phyloP scores from a whole-genome alignment of 2,329 filamentous ascomycete species.

The Pezizomycotina sp. region DNA sequence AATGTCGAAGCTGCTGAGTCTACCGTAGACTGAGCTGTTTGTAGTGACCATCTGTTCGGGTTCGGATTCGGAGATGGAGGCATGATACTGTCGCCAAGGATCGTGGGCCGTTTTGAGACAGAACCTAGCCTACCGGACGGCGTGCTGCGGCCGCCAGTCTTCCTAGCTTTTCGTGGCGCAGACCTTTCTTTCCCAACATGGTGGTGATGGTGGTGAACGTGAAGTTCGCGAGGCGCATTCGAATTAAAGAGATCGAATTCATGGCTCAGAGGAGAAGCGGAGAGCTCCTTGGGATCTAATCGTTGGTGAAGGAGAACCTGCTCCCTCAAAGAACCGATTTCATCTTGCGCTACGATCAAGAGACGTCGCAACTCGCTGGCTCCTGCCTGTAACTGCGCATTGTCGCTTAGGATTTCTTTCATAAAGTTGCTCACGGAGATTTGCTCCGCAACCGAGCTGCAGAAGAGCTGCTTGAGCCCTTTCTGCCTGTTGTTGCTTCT shows the following conservation, averaged over 20 bases:
- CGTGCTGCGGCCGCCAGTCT: conserved; percentile 47
- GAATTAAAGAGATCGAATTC: conserved; percentile 16
- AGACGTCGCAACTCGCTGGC: conserved; percentile 84
- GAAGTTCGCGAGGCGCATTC: conserved; percentile 52
- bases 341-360: conserved; percentile 79
- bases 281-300: conserved; percentile 38
- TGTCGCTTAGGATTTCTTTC: conserved; percentile 85
- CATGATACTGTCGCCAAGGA: no score
- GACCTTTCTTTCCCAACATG: conserved; percentile 40
- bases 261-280: conserved; percentile 24
- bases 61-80: no score
- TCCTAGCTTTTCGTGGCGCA: conserved; percentile 30
- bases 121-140: conserved; percentile 31
- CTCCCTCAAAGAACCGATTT: conserved; percentile 73
- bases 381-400: conserved; percentile 79
- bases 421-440: conserved; percentile 78
- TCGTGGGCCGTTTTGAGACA: conserved; percentile 25
- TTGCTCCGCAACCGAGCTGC: conserved; percentile 43
- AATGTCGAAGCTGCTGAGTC: conserved; percentile 46
- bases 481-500: conserved; percentile 66
- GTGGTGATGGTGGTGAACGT: conserved; percentile 92
- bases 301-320: conserved; percentile 69
- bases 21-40: no score
- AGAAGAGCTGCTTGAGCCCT: conserved; percentile 59
- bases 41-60: no score